A percentile compares a stretch with the other conserved stretches of the same genome.
phyloP scores from a whole-genome alignment of 352 stramenopile genomes.

The Globisporangium ultimum region DNA sequence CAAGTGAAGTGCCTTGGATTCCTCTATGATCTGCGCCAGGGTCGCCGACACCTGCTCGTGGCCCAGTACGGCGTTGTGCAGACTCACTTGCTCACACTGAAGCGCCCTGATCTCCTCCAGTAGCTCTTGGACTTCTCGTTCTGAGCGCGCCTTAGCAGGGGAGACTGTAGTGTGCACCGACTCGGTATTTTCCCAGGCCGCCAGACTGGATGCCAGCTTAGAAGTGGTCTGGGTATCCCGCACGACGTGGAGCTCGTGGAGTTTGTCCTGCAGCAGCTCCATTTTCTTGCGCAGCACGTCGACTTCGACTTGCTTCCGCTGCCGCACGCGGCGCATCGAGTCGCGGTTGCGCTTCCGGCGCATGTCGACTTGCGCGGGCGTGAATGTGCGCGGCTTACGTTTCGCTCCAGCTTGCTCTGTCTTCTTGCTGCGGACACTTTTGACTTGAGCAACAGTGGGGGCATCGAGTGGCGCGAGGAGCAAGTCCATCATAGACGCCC shows the following conservation, averaged over 20 bases:
- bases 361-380: slow-evolving; percentile 6
- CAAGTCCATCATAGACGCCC: background rate
- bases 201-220: background rate
- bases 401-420: background rate
- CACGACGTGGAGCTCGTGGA: background rate
- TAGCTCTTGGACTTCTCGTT: slow-evolving; percentile 11
- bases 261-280: slow-evolving; percentile 11
- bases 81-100: slow-evolving; percentile 9
- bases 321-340: slow-evolving; percentile 26
- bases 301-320: slow-evolving; percentile 16
- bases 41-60: slow-evolving; percentile 6
- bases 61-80: slow-evolving; percentile 7
- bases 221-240: slow-evolving; percentile 1
- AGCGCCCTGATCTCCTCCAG: slow-evolving; percentile 12
- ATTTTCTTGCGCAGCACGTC: slow-evolving; percentile 13
- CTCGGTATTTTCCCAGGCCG: too few species aligned
- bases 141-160: slow-evolving; percentile 4
- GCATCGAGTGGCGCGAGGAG: background rate
- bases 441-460: background rate
- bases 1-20: slow-evolving; percentile 1
- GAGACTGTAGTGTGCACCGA: background rate
- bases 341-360: slow-evolving; percentile 28
- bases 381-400: slow-evolving; percentile 10
- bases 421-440: background rate
- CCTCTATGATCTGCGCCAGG: slow-evolving; percentile 7